Conservation (phyloP, 2,329 filamentous ascomycete species). For the Aspergillus latus region DNA sequence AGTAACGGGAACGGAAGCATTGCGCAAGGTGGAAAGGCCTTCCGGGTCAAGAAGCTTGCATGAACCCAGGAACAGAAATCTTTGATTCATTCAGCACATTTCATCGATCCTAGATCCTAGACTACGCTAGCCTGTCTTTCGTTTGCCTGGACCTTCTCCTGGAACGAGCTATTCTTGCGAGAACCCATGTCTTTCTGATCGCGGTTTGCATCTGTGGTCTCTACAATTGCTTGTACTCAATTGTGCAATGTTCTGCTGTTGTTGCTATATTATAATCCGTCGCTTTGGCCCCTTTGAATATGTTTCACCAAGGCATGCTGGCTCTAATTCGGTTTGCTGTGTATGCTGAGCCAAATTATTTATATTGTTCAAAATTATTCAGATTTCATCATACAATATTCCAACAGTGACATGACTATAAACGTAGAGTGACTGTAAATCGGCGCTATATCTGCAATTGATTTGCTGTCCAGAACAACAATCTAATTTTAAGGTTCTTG, state of each 20-base stretch:
- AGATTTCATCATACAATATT: not conserved
- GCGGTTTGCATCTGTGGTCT: not conserved
- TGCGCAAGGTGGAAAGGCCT: conserved; percentile 47
- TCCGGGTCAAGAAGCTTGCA: conserved; percentile 28
- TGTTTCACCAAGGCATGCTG: not conserved
- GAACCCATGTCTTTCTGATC: not conserved
- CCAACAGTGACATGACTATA: not conserved
- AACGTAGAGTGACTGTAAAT: not conserved
- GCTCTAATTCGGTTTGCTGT: not conserved
- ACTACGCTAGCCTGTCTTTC: not conserved
- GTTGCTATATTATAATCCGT: not conserved
- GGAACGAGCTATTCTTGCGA: not conserved
- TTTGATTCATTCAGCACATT: not conserved
- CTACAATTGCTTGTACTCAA: not conserved
- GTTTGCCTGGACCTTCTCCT: not conserved
- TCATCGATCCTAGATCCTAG: not conserved
- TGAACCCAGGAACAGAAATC: not conserved
- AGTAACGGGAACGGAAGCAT: conserved; percentile 55
- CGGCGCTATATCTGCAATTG: not conserved
- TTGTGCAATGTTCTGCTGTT: not conserved
- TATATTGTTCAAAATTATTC: not conserved
- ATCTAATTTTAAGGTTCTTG: no score
- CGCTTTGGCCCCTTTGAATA: not conserved
- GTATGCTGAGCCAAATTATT: not conserved
- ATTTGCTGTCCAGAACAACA: not conserved